Conservation (phyloP, 305 asterid species). For the Rubia tinctorum region DNA sequence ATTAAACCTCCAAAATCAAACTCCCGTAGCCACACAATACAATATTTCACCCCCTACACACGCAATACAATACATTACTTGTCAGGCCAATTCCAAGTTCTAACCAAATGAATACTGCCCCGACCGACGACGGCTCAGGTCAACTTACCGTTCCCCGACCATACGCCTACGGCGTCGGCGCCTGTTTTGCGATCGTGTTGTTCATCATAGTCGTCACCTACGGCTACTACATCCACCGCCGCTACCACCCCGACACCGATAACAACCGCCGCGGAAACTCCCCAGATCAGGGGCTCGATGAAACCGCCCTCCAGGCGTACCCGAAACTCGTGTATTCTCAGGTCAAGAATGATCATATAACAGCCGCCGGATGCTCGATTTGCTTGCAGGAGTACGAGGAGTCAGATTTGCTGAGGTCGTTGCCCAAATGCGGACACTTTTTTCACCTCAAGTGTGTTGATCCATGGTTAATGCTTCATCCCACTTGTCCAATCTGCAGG, state of each 20-base stretch:
- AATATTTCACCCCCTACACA: background rate
- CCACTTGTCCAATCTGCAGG: slow-evolving; percentile 38
- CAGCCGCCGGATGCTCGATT: slow-evolving; percentile 31
- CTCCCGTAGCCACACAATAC: background rate
- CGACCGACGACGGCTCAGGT: background rate
- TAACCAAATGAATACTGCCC: background rate
- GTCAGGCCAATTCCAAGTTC: background rate
- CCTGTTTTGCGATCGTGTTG: slow-evolving; percentile 29
- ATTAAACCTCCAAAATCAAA: background rate
- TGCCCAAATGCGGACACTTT: slow-evolving; percentile 42
- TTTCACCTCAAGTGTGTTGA: slow-evolving; percentile 42
- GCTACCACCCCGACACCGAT: background rate
- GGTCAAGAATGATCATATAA: background rate
- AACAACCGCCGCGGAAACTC: background rate
- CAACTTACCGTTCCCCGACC: slow-evolving; percentile 11
- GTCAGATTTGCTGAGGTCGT: slow-evolving; percentile 31
- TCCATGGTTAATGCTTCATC: slow-evolving; percentile 37
- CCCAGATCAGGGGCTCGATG: slow-evolving; percentile 4
- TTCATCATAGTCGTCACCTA: slow-evolving; percentile 30
- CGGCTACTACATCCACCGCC: slow-evolving; percentile 30
- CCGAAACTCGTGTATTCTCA: slow-evolving; percentile 15
- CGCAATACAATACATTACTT: too few species aligned
- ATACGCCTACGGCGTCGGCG: slow-evolving; percentile 30
- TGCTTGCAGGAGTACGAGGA: slow-evolving; percentile 42
- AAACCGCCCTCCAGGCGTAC: background rate